Conservation (phyloP, 2,329 filamentous ascomycete species). For the Ceratocystis papillata region DNA sequence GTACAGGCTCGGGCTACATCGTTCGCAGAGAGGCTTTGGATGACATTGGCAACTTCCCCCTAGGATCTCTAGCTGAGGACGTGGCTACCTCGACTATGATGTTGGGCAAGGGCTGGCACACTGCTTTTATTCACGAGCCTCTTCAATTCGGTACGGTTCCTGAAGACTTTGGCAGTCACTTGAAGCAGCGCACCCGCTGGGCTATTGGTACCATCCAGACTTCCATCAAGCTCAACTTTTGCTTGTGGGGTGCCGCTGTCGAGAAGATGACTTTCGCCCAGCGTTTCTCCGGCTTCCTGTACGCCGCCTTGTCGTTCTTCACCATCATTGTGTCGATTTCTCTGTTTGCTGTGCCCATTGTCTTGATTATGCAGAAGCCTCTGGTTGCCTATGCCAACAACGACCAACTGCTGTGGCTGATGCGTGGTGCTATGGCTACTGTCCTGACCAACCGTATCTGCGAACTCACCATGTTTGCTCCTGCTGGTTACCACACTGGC, state of each 20-base stretch:
- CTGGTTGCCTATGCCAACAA: conserved; percentile 46
- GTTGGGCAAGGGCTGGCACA: conserved; percentile 51
- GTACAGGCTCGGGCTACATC: conserved; percentile 53
- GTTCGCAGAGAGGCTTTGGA: conserved; percentile 49
- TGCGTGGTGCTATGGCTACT: conserved; percentile 44
- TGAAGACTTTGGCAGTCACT: conserved; percentile 44
- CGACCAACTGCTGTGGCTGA: conserved; percentile 47
- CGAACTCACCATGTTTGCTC: conserved; percentile 48
- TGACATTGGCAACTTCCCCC: conserved; percentile 51
- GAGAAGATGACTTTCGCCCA: conserved; percentile 45
- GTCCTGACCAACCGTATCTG: conserved; percentile 43
- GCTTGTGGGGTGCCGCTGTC: conserved; percentile 44
- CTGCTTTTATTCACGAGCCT: conserved; percentile 48
- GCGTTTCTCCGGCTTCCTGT: conserved; percentile 49
- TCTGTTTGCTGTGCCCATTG: conserved; percentile 49
- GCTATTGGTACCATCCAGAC: conserved; percentile 48
- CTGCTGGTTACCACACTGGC: conserved; percentile 48
- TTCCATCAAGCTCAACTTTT: conserved; percentile 50
- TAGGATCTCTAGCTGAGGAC: conserved; percentile 50
- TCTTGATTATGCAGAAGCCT: conserved; percentile 45
- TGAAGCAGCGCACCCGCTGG: conserved; percentile 49
- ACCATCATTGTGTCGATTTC: conserved; percentile 45
- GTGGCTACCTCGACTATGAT: conserved; percentile 48
- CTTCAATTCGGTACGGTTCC: conserved; percentile 51
- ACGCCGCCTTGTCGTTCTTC: conserved; percentile 45